Base-by-base conservation (phyloP, 192 early-diverging fungal species). In the Coemansia sp. region DNA sequence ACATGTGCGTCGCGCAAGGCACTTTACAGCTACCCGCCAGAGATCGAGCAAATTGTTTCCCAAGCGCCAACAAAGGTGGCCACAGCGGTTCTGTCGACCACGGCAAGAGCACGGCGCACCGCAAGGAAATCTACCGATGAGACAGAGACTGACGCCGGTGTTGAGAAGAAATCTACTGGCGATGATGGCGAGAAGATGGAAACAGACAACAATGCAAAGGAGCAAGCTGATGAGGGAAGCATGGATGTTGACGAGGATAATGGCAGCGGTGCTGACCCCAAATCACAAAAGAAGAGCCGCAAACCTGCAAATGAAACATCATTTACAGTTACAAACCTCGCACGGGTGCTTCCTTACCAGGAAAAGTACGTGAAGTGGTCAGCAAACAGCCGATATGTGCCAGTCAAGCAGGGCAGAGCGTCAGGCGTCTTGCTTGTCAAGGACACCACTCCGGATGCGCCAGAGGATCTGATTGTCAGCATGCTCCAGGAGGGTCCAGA, bases 51-150 rank as follows among this genome's bases (percentile, higher is more conserved):
- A 20, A 91, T 91, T 0, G 66, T 67, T 4, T 64, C 40, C 3
- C 70, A 77, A 29, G 74, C 72, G 34, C 77, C 79, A 48, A 70
- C 71, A 16, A 72, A 85, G 79, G 90, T 98, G 1, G 93, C 93
- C 1, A 97, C 94, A 16, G 96, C 96, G 1, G 93, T 98, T 20
- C 83, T 99, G 49, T 96, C 94, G 28, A 97, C 96, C 6, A 98
- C 97, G 13, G 93, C 93, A 39, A 97, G 93, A 83, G 89, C 92
- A 6, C 90, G 90, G 70, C 92, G 94, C 12, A 80, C 90, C 30
- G 93, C 91, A 79, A 92, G 92, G 77, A 92, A 95, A 74, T 86
- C 79, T 31, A 70, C 67, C 12, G 70, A 73, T 30, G 77, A 65
- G 31, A 61, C 60, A n/a, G 83, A 85, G 49, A 70, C 58, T 10